A percentile compares a stretch with the other conserved stretches of the same genome.
Conservation (phyloP, 805 yeast genomes). For the Cyberlindnera subsufficiens region DNA sequence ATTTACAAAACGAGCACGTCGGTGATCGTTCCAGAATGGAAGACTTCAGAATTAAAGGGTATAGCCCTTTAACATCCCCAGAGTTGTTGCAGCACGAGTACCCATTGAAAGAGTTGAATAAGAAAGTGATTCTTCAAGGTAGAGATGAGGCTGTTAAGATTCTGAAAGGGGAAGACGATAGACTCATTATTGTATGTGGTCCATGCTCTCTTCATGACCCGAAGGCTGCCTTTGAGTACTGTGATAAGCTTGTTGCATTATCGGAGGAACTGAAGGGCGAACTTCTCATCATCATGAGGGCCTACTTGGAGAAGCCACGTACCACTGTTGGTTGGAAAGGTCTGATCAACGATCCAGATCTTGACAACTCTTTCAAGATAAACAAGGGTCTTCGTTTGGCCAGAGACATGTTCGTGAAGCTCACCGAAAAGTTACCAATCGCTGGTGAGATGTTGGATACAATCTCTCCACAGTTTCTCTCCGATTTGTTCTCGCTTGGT, state of each 20-base stretch:
- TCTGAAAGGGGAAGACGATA: slow-evolving; percentile 77
- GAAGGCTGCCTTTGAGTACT: slow-evolving; percentile 85
- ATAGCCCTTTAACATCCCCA: slow-evolving; percentile 95
- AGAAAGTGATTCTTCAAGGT: slow-evolving; percentile 62
- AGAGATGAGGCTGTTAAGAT: slow-evolving; percentile 71
- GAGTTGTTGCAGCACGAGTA: slow-evolving; percentile 83
- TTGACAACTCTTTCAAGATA: slow-evolving; percentile 87
- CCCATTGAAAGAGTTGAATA: slow-evolving; percentile 57
- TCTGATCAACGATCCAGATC: slow-evolving; percentile 93
- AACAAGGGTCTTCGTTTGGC: slow-evolving; percentile 91
- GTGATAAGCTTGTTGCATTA: slow-evolving; percentile 52
- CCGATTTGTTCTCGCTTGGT: slow-evolving; percentile 91
- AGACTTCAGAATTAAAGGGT: slow-evolving; percentile 79
- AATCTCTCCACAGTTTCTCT: slow-evolving; percentile 90
- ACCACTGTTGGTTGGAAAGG: slow-evolving; percentile 99
- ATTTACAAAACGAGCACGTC: slow-evolving; percentile 73
- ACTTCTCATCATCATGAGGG: slow-evolving; percentile 89
- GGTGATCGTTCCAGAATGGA: slow-evolving; percentile 80
- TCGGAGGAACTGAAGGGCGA: slow-evolving; percentile 65
- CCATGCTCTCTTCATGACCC: slow-evolving; percentile 98
- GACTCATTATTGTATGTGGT: slow-evolving; percentile 85
- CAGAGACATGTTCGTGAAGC: slow-evolving; percentile 76
- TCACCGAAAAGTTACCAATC: slow-evolving; percentile 83
- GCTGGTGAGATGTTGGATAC: slow-evolving; percentile 98
- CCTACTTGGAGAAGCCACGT: slow-evolving; percentile 95